These are phyloP conservation scores for Ophidiomyces ophidiicola DNA, from an alignment of 2,329 filamentous ascomycete genomes.

Conservation along the genomic window DNA sequence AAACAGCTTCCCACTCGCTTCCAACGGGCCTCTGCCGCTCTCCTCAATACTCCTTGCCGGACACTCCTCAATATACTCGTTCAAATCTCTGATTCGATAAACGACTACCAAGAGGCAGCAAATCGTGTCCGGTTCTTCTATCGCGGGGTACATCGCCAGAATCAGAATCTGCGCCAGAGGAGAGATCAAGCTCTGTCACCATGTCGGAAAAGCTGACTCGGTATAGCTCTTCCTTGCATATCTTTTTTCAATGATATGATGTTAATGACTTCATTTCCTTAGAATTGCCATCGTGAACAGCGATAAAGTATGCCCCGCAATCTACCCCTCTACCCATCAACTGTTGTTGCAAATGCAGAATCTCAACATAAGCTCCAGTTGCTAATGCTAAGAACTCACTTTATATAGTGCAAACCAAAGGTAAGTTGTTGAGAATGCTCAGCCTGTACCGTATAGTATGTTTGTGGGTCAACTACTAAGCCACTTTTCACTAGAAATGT, in stretches of 20 bases:
- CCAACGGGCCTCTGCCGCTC: too few relatives aligned
- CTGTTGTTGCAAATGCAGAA: background rate
- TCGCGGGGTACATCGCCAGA: too few relatives aligned
- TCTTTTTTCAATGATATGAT: background rate
- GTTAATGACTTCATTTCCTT: slow-evolving; percentile 12
- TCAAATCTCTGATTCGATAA: too few relatives aligned
- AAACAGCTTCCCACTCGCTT: too few relatives aligned
- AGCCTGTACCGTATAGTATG: background rate
- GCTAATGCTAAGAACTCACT: slow-evolving; percentile 1
- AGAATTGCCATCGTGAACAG: slow-evolving; percentile 98
- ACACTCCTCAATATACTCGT: too few relatives aligned
- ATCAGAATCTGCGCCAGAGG: background rate
- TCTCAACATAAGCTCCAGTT: background rate
- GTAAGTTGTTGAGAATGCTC: slow-evolving; percentile 37
- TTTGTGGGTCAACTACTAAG: background rate
- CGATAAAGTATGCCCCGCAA: slow-evolving; percentile 63
- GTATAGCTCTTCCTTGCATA: slow-evolving; percentile 41
- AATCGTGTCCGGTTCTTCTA: too few relatives aligned
- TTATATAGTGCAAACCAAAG: slow-evolving; percentile 69
- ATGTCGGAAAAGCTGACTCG: slow-evolving; percentile 94
- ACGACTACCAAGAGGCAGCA: too few relatives aligned
- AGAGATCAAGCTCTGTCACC: slow-evolving; percentile 22
- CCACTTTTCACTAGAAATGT: slow-evolving; percentile 59
- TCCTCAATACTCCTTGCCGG: too few relatives aligned
- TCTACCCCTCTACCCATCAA: slow-evolving; percentile 29